phyloP scores from a whole-genome alignment of 495 filamentous ascomycete species.

The Neurospora discreta region DNA sequence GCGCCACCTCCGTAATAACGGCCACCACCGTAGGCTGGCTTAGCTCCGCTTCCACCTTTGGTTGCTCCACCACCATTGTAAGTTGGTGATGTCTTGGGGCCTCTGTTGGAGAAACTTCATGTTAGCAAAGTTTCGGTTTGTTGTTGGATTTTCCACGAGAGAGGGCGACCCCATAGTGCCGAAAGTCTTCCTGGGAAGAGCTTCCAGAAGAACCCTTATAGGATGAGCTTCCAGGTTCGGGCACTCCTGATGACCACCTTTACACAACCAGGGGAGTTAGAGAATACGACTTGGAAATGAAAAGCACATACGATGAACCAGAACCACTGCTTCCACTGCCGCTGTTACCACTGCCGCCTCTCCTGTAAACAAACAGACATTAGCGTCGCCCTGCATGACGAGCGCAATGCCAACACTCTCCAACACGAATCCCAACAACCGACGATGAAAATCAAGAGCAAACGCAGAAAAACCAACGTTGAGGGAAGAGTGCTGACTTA shows the following conservation, averaged over 20 bases:
- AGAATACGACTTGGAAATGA: neutral
- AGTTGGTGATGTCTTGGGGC: constrained; percentile 16
- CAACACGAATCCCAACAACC: neutral
- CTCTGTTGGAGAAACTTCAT: constrained; percentile 2
- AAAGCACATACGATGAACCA: constrained; percentile 1
- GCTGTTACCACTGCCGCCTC: neutral
- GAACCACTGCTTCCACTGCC: neutral
- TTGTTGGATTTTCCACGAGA: neutral
- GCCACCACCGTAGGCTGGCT: constrained; percentile 52
- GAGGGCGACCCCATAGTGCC: neutral
- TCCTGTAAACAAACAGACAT: neutral
- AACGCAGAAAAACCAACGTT: neutral
- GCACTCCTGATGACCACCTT: neutral
- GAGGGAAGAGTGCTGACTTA: constrained; percentile 1
- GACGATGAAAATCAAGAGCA: neutral
- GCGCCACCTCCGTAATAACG: constrained; percentile 74
- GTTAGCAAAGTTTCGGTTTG: neutral
- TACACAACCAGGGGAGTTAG: neutral
- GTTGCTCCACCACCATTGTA: constrained; percentile 54
- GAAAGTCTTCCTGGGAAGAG: neutral
- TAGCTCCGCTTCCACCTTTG: constrained; percentile 51
- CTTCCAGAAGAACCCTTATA: neutral
- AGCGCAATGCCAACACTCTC: neutral
- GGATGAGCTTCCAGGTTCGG: neutral
- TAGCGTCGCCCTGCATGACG: neutral